These are phyloP conservation scores for Daldinia sp. DNA, from an alignment of 2,329 filamentous ascomycete species.

Conservation along the genomic window DNA sequence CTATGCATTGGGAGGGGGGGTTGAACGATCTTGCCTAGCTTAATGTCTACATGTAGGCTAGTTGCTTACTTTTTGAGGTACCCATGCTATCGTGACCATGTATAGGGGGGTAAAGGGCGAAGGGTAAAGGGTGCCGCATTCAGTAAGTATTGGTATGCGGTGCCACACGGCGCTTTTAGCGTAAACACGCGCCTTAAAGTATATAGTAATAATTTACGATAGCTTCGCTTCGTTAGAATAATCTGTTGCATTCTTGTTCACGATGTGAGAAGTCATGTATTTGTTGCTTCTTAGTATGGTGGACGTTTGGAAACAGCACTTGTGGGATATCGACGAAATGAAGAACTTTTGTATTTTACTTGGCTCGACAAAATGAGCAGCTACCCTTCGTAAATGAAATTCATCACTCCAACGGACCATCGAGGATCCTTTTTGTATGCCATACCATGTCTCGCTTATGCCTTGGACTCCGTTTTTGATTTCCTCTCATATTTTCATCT, in stretches of 20 bases:
- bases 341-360: neutral
- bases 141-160: neutral
- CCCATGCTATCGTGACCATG: neutral
- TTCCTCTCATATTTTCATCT: neutral
- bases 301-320: too few species aligned
- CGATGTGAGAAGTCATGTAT: too few species aligned
- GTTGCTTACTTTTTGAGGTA: neutral
- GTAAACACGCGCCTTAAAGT: neutral
- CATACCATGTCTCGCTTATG: neutral
- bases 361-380: too few species aligned
- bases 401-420: neutral
- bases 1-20: neutral
- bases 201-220: slow-evolving; percentile 1
- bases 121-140: too few species aligned
- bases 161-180: neutral
- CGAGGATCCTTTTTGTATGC: neutral
- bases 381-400: neutral
- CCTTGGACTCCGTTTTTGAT: neutral
- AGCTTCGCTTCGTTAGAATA: neutral
- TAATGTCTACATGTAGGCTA: neutral
- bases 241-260: neutral
- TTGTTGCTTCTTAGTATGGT: too few species aligned
- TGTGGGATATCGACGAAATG: neutral
- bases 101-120: neutral
- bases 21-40: neutral